Evolutionary conservation across 805 yeast species (phyloP).

Genomic region (Candida methanosorbosa): DNA sequence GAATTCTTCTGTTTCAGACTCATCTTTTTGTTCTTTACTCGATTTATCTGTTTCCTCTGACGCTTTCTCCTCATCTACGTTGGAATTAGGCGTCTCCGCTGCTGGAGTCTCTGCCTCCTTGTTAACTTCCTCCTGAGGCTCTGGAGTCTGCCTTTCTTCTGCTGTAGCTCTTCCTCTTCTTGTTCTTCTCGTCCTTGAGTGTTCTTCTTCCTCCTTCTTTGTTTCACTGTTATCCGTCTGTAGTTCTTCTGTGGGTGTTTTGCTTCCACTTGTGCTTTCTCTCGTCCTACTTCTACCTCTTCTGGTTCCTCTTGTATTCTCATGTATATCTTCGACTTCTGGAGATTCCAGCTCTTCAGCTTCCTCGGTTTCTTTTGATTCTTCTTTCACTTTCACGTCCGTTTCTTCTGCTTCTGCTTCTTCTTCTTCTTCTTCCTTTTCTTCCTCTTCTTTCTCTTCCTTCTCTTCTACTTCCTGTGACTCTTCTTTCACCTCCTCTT

Average conservation of each 20-base stretch:
- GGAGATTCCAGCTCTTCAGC: neutral
- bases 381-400: constrained; percentile 1
- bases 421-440: constrained; percentile 1
- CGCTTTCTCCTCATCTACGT: no score
- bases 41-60: no score
- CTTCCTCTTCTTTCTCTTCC: neutral
- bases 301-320: neutral
- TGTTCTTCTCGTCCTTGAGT: constrained; percentile 2
- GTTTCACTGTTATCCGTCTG: neutral
- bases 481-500: constrained; percentile 1
- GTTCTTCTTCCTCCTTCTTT: neutral
- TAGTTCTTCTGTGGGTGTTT: no score
- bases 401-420: neutral
- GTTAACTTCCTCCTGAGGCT: no score
- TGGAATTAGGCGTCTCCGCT: no score
- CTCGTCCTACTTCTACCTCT: neutral
- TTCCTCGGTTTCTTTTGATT: neutral
- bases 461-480: neutral
- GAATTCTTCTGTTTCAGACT: neutral
- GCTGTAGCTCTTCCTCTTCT: neutral
- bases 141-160: constrained; percentile 1
- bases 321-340: neutral
- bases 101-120: no score
- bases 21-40: no score
- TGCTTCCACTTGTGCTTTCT: neutral